These are phyloP conservation scores for Senna siamea DNA, from an alignment of 306 rosid genomes.

Conservation along the genomic window DNA sequence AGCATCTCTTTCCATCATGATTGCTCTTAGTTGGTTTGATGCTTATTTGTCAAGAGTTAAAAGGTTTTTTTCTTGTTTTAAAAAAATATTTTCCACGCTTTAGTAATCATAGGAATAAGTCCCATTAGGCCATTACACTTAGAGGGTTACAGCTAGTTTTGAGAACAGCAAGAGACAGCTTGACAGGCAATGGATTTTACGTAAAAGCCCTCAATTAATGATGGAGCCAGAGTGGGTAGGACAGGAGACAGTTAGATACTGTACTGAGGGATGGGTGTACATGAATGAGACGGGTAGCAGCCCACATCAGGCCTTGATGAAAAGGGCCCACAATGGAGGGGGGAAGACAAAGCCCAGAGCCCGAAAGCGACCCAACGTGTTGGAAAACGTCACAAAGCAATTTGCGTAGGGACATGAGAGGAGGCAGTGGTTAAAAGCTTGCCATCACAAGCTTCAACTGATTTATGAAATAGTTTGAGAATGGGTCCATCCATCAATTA, in stretches of 20 bases:
- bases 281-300: slow-evolving; percentile 37
- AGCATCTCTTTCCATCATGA: no score
- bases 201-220: not conserved
- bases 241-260: not conserved
- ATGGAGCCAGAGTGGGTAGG: not conserved
- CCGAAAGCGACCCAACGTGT: slow-evolving; percentile 56
- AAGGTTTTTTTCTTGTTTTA: no score
- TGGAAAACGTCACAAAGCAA: slow-evolving; percentile 36
- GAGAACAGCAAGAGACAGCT: slow-evolving; percentile 1
- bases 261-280: not conserved
- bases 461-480: no score
- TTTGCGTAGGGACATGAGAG: slow-evolving; percentile 38
- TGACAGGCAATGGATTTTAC: not conserved
- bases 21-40: no score
- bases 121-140: not conserved
- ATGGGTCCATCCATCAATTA: slow-evolving; percentile 45
- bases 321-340: slow-evolving; percentile 43
- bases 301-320: slow-evolving; percentile 42
- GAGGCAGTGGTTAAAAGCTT: slow-evolving; percentile 31
- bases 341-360: slow-evolving; percentile 40
- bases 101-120: not conserved
- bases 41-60: no score
- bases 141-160: not conserved
- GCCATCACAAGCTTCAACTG: slow-evolving; percentile 23
- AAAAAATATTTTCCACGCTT: no score